These are phyloP conservation scores for Cercospora brassicicola DNA, from an alignment of 2,329 filamentous ascomycete genomes.

Conservation along the genomic window DNA sequence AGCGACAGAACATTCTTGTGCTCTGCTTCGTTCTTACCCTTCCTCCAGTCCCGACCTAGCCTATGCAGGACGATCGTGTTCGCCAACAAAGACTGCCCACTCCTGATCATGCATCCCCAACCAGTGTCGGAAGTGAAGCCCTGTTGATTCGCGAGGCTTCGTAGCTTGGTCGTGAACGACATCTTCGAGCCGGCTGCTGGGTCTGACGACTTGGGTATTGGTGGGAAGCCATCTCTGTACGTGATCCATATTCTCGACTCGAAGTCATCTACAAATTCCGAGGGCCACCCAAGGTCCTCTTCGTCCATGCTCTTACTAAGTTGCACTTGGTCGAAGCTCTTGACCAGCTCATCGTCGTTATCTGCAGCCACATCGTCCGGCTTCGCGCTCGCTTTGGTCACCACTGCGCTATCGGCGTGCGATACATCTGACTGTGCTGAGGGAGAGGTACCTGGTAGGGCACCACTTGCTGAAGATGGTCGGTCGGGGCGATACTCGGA, in stretches of 20 bases:
- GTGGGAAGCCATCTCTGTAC: constrained; percentile 81
- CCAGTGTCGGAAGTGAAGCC: constrained; percentile 92
- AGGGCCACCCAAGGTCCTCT: constrained; percentile 68
- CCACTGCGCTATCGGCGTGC: constrained; percentile 38
- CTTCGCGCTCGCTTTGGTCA: constrained; percentile 26
- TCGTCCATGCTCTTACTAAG: constrained; percentile 37
- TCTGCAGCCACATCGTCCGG: constrained; percentile 21
- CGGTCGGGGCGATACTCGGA: constrained; percentile 32
- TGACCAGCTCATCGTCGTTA: constrained; percentile 30
- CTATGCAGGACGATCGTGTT: constrained; percentile 74
- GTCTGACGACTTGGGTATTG: constrained; percentile 76
- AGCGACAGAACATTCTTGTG: constrained; percentile 73
- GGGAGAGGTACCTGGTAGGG: constrained; percentile 31
- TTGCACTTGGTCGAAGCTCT: constrained; percentile 33
- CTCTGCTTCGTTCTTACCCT: constrained; percentile 55
- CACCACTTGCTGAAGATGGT: constrained; percentile 19
- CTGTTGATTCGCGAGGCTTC: constrained; percentile 72
- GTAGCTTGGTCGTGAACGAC: constrained; percentile 80
- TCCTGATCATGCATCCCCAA: constrained; percentile 99
- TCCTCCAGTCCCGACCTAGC: constrained; percentile 83
- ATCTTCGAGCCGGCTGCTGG: constrained; percentile 69
- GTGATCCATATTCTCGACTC: constrained; percentile 95
- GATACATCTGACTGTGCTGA: constrained; percentile 35
- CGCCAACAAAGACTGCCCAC: constrained; percentile 87
- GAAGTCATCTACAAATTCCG: constrained; percentile 84